Base-by-base conservation (phyloP, 2,329 filamentous ascomycete species). In the Fusarium piperis region DNA sequence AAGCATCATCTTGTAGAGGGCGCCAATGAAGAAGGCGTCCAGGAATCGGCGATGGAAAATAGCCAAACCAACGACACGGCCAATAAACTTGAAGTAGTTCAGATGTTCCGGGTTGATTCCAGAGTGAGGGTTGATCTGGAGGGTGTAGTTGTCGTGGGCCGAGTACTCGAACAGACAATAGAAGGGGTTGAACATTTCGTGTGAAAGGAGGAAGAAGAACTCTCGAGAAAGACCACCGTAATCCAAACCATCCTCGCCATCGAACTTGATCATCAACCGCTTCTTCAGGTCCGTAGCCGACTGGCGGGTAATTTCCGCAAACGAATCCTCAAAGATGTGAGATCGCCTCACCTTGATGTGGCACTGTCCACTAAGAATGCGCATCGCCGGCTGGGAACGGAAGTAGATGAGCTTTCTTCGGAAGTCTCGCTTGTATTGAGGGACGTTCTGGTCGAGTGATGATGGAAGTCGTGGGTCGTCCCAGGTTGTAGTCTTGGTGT, bases 131-230 rank as follows among this genome's bases (percentile, higher is more conserved):
- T 99, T 99, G 86, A 99, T 99, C 84, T 99, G 96, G 62, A 99
- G 92, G 32, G 96, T 99, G 85, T 99, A 99, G 85, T 99, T 99
- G 90, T 99, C 96, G 86, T 99, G 96, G 39, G 96, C 96, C 28
- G 96, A 98, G 83, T 99, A 99, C 84, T 99, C 96, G 86, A 99
- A 99, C 60, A 99, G 88, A 81, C 96, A 99, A 86, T 99, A 99
- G 85, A 99, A 99, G 33, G 96, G 96, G 82, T 99, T 99, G 86
- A 99, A 99, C 96, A 99, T 99, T 86, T 99, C 96, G 84, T 99
- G 96, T 16, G 95, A 98, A 62, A 99, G 90, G 41, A 99, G 87
- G 90, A 99, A 99, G 88, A 99, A 99, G 87, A 99, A 99, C 83
- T 99, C 96, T 89, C 95, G 89, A 36, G 96, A 99, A 62, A 99